Evolutionary conservation across 1,139 yeast genomes (phyloP), one percentile per base, ranked within the genome.

Genomic region (Candida smagusa): DNA sequence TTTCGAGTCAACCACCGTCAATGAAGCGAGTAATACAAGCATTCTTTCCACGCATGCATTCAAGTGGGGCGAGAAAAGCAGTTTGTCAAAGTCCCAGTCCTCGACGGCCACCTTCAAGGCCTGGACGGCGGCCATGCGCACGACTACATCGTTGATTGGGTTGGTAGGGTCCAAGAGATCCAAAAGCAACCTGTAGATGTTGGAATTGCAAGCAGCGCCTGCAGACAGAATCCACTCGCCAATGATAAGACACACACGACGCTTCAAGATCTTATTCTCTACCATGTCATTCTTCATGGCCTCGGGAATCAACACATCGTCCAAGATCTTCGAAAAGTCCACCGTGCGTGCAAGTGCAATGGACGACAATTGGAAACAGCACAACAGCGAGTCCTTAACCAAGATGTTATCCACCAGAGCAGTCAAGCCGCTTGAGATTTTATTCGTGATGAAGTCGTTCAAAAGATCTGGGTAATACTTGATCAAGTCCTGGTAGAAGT

Each of bases 1-100:
- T 50, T 88, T 87, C 9, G 95, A 81, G 49, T 90, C 97, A 0
- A 90, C 78, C 30, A 78, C 60, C 11, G 66, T 63, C 42, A 84
- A 70, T 7, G 65, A 61, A 7, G 68, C 63, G 31, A 80, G 58
- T 24, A 84, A 54, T 12, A 64, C 56, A 11, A 81, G 54, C 31
- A 79, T 64, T n/a, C 74, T 56, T 2, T 62, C 54, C 6, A 87
- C 72, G 23, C 77, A 75, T 2, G 66, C 67, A 28, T 76, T 72
- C 39, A 85, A 64, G 51, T 62, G 88, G 1, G 94, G 89, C 42
- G 74, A 63, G 50, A 92, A 87, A 30, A 70, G 78, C 9, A 64
- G 66, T 42, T 85, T 80, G 30, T 79, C 72, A 55, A 90, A 89
- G 45, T 85, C 92, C 89, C 95, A 88, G 49, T 88, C 97, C 44